Conservation (phyloP, 352 stramenopile genomes). For the Phytophthora idaei region DNA sequence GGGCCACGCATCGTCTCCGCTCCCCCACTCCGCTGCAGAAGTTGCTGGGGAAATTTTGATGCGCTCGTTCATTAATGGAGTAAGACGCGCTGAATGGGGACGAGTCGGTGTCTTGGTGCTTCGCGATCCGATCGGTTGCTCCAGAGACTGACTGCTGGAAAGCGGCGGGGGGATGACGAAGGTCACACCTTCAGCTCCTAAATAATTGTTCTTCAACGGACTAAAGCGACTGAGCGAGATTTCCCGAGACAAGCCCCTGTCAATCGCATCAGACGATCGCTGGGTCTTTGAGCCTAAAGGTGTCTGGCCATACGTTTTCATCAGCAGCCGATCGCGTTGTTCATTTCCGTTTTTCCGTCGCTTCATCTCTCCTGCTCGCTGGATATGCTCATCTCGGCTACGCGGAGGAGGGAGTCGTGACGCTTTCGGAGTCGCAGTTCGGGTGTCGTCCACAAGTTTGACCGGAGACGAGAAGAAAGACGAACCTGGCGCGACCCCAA, state of each 20-base stretch:
- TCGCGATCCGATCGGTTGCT: conserved; percentile 21
- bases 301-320: conserved; percentile 57
- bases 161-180: conserved; percentile 65
- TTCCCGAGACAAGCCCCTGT: conserved; percentile 17
- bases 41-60: conserved; percentile 44
- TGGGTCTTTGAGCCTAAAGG: conserved; percentile 28
- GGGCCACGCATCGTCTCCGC: conserved; percentile 19
- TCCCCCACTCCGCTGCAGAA: conserved; percentile 20
- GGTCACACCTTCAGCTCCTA: conserved; percentile 38
- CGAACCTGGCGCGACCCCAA: conserved; percentile 24
- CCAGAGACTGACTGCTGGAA: conserved; percentile 36
- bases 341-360: conserved; percentile 45
- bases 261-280: conserved; percentile 23
- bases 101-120: conserved; percentile 37
- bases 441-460: conserved; percentile 31
- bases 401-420: conserved; percentile 49
- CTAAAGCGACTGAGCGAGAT: conserved; percentile 32
- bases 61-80: conserved; percentile 44
- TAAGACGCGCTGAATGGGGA: conserved; percentile 42
- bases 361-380: conserved; percentile 35
- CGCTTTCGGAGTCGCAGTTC: conserved; percentile 15
- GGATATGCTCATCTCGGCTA: conserved; percentile 46
- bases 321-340: conserved; percentile 51
- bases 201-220: conserved; percentile 54
- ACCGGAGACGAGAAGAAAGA: conserved; percentile 47